Evolutionary conservation across 1,284 basidiomycete genomes (phyloP), one percentile per base, ranked within the genome.

Genomic region (Trametes pubescens): DNA sequence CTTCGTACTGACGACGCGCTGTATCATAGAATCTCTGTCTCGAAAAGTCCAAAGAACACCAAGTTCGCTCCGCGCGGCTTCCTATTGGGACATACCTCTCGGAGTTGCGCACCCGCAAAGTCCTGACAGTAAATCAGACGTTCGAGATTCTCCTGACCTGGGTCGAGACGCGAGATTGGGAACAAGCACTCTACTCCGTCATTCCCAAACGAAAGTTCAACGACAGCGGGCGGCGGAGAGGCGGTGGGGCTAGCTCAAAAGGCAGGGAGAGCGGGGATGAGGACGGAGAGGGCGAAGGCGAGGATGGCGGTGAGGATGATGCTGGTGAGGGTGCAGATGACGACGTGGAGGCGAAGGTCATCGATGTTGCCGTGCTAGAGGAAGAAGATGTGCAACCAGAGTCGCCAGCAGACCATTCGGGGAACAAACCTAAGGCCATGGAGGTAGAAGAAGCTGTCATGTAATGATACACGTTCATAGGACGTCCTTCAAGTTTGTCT

Each of bases 101-200:
- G 48, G 84, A 91, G 57, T 81, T 99, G 68, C 86, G 90, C 21
- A 95, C 96, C 2, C 89, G 98, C 62, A 99, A 98, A 74, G 95
- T 99, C 29, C 82, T 99, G 66, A 99, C 98, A 0, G 96, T 99
- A 59, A 99, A 99, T 74, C 97, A 99, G 79, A 87, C 94, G 18
- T 94, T 96, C 73, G 95, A 98, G 76, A 98, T 99, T 69, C 83
- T 99, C 62, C 77, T 96, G 10, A 89, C 91, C 69, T 99, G 95
- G 92, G 85, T 91, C n/a, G 89, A 92, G 69, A 87, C 86, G 13
- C 84, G 85, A 65, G 84, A 92, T 70, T 98, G 95, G 95, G 87
- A 91, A 72, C 78, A 87, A 58, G 93, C 95, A 0, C 84, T 99
- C 60, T 88, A 92, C 74, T 82, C 87, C 16, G 93, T 96, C 52